Evolutionary conservation across 495 filamentous ascomycete species (phyloP), one percentile per base, ranked within the genome.

Genomic region (Rhypophila decipiens): DNA sequence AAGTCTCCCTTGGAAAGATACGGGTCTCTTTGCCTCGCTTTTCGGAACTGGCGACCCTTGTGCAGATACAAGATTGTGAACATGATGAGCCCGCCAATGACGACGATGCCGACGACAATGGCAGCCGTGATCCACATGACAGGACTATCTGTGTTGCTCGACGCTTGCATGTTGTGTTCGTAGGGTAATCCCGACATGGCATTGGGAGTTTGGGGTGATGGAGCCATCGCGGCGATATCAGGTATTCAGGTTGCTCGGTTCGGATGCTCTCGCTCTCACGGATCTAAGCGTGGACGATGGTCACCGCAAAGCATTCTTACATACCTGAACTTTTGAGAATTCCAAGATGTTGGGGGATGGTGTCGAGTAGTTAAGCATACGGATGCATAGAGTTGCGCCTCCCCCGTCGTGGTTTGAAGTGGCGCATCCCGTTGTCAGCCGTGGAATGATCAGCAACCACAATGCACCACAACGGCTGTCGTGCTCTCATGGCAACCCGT

Each of bases 91-190:
- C 56, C 37, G 13, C 60, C 40, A 31, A 63, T 21, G 43, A 63
- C 36, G 46, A 65, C 43, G 44, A 66, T 40, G 12, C 55, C 50
- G 12, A 44, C 62, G 21, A 66, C 39, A 7, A 65, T 50, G 8
- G 64, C 52, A 4, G 57, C 52, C 8, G 48, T 60, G 24, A 68
- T 39, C 69, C 67, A 71, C 5, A 35, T 33, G 21, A 24, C 27
- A 7, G 39, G 20, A 49, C 36, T 55, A 46, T 24, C 44, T 2
- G n/a, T 39, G 7, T 18, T 34, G 7, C 3, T 38, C 8, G 24
- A 21, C 18, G 43, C 11, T 5, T 49, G 33, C 22, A 9, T 20
- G 9, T 24, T 33, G 21, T 20, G 13, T 35, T 7, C 13, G 24
- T 39, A 34, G 3, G 39, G n/a, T 13, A 20, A 29, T 13, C 8